A percentile compares a stretch with the other conserved stretches of the same genome.
These are phyloP conservation scores for Alternaria angustiovoidea DNA, from an alignment of 2,329 filamentous ascomycete genomes.

Conservation along the genomic window DNA sequence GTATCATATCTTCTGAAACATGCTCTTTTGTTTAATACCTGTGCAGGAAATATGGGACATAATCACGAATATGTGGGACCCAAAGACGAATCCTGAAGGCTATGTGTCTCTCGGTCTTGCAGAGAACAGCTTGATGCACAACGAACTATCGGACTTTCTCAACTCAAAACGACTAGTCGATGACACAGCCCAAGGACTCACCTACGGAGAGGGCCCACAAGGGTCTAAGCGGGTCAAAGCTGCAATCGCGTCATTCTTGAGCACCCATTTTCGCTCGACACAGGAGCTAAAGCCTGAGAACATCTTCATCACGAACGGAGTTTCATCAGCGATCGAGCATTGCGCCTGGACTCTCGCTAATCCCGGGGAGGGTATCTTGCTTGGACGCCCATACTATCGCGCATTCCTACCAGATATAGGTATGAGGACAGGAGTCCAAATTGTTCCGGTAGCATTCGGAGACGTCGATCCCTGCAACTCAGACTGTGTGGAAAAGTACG, in stretches of 20 bases:
- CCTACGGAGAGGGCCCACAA: neutral
- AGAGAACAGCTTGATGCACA: neutral
- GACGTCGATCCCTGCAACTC: neutral
- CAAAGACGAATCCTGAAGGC: neutral
- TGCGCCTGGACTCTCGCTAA: neutral
- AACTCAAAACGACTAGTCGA: neutral
- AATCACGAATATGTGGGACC: neutral
- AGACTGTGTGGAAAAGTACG: neutral
- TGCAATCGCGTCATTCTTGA: neutral
- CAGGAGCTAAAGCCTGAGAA: neutral
- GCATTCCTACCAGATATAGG: neutral
- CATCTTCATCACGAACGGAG: neutral
- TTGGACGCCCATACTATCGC: neutral
- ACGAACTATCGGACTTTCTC: neutral
- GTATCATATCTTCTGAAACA: neutral
- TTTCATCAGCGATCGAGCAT: neutral
- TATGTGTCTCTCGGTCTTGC: neutral
- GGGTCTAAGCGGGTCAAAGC: neutral
- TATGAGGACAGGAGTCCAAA: neutral
- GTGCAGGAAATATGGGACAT: neutral
- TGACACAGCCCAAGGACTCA: neutral
- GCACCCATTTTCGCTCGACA: neutral
- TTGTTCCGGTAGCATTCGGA: neutral
- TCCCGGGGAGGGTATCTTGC: neutral
- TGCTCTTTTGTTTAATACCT: neutral